Conservation (phyloP, 768 basidiomycete genomes). For the Xerocomus brunneocitrinus region DNA sequence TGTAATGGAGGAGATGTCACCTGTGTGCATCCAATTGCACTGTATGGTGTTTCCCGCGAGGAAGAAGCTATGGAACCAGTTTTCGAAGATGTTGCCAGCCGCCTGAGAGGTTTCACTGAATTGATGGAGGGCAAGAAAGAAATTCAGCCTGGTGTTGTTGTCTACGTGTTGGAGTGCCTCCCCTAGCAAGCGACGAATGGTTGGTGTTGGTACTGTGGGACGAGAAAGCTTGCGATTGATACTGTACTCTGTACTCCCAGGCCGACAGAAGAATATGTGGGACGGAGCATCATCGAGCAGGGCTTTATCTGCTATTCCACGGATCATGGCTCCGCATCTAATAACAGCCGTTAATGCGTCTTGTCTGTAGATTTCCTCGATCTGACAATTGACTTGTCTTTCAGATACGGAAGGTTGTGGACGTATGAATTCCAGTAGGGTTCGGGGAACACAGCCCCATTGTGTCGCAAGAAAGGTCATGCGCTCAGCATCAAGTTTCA, state of each 20-base stretch:
- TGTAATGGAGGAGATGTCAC: not conserved
- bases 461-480: not conserved
- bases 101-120: not conserved
- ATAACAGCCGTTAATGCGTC: too few relatives aligned
- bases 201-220: not conserved
- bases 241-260: too few relatives aligned
- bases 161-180: not conserved
- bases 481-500: not conserved
- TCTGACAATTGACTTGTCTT: too few relatives aligned
- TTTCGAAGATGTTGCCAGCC: not conserved
- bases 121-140: not conserved
- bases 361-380: not conserved
- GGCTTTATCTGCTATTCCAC: too few relatives aligned
- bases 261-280: too few relatives aligned
- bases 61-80: not conserved
- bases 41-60: not conserved
- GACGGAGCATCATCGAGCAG: too few relatives aligned
- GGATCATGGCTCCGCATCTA: too few relatives aligned
- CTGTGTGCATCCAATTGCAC: not conserved
- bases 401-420: too few relatives aligned
- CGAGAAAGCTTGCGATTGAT: not conserved
- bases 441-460: not conserved
- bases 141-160: not conserved
- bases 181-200: not conserved
- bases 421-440: too few relatives aligned